phyloP scores from a whole-genome alignment of 345 rosid species.

The Linum trigynum region DNA sequence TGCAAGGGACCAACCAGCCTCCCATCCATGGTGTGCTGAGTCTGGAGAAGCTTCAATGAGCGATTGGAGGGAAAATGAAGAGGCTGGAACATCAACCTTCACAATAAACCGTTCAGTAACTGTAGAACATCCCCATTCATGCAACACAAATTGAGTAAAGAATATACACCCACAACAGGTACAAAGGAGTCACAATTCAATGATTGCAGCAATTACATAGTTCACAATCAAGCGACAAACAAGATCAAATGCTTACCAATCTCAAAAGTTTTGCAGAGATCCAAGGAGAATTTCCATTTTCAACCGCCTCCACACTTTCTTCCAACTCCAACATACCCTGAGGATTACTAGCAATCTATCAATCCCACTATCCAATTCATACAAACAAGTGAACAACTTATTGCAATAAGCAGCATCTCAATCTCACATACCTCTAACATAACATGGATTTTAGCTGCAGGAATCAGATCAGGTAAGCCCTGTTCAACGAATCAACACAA shows the following conservation, averaged over 20 bases:
- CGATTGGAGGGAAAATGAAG: slow-evolving; percentile 64
- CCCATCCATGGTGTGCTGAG: slow-evolving; percentile 67
- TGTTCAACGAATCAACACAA: slow-evolving; percentile 21
- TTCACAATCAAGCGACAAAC: not conserved
- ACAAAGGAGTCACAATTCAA: not conserved
- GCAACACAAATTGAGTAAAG: not conserved
- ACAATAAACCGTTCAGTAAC: slow-evolving; percentile 22
- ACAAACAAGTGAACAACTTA: slow-evolving; percentile 8
- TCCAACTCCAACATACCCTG: slow-evolving; percentile 34
- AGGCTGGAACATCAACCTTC: slow-evolving; percentile 79
- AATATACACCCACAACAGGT: not conserved
- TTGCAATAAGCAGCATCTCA: not conserved
- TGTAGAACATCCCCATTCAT: not conserved
- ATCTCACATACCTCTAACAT: slow-evolving; percentile 58
- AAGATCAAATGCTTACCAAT: slow-evolving; percentile 37
- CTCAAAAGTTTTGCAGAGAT: slow-evolving; percentile 42
- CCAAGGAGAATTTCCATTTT: slow-evolving; percentile 42
- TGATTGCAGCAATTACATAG: not conserved
- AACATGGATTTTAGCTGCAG: slow-evolving; percentile 61
- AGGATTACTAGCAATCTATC: slow-evolving; percentile 14
- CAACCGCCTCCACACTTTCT: slow-evolving; percentile 8
- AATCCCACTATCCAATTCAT: not conserved
- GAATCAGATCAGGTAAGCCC: slow-evolving; percentile 62
- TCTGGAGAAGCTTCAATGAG: slow-evolving; percentile 66
- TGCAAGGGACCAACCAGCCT: slow-evolving; percentile 88